A percentile compares a stretch with the other conserved stretches of the same genome.
Evolutionary conservation across 1,284 basidiomycete species (phyloP).

Genomic region (Violaceomyces palustris): DNA sequence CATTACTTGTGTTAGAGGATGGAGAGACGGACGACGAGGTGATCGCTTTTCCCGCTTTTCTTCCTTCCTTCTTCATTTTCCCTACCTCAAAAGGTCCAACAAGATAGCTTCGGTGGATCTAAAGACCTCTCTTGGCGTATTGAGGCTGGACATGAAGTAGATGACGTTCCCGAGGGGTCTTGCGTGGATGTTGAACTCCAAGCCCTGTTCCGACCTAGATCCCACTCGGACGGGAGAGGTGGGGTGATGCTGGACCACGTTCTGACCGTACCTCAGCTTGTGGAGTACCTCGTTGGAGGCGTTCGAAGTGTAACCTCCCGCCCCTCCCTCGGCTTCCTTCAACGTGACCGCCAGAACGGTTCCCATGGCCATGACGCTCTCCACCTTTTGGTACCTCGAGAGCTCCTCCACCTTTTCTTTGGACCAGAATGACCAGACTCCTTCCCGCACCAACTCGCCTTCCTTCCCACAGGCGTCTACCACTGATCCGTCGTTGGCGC

Average conservation of each 20-base stretch:
- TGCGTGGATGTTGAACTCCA: constrained; percentile 69
- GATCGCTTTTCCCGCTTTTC: no score
- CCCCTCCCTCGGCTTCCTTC: constrained; percentile 60
- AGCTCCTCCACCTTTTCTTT: constrained; percentile 65
- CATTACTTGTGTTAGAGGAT: no score
- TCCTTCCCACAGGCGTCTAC: background rate
- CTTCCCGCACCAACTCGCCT: constrained; percentile 2
- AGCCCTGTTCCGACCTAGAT: background rate
- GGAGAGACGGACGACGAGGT: no score
- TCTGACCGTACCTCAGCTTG: constrained; percentile 15
- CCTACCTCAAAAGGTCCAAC: no score
- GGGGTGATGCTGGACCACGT: constrained; percentile 14
- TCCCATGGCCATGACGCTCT: constrained; percentile 79
- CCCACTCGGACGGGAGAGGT: constrained; percentile 4
- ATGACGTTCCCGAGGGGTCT: constrained; percentile 86
- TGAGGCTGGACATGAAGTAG: constrained; percentile 90
- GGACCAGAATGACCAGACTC: constrained; percentile 85
- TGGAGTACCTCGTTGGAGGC: constrained; percentile 23
- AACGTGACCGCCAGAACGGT: constrained; percentile 80
- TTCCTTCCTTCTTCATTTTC: no score
- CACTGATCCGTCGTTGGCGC: no score
- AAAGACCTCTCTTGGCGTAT: constrained; percentile 58
- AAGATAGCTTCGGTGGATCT: constrained; percentile 49
- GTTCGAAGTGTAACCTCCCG: constrained; percentile 52
- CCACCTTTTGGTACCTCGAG: constrained; percentile 62